phyloP scores from a whole-genome alignment of 129 eudicot genomes.

The Scalesia atractyloides region DNA sequence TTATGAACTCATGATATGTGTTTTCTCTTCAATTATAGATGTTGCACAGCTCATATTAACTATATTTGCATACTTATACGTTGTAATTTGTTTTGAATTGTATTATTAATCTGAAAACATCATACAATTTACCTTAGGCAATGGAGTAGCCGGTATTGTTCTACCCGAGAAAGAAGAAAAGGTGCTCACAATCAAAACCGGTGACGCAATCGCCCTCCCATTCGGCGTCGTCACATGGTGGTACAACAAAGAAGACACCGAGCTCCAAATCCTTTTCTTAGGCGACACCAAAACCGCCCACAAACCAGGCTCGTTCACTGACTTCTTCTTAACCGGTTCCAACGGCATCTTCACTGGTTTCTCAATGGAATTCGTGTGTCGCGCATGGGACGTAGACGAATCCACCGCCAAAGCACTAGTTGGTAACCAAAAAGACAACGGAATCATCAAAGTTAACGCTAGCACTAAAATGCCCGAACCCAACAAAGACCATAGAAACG shows the following conservation, averaged over 20 bases:
- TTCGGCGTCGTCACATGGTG: slow-evolving; percentile 88
- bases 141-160: slow-evolving; percentile 80
- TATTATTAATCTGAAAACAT: not conserved
- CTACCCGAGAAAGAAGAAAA: slow-evolving; percentile 92
- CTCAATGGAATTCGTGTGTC: slow-evolving; percentile 69
- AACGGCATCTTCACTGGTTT: slow-evolving; percentile 92
- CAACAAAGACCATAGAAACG: slow-evolving; percentile 47
- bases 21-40: slow-evolving; percentile 7
- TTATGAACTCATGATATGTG: not conserved
- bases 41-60: not conserved
- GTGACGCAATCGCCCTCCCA: slow-evolving; percentile 84
- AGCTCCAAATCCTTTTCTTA: slow-evolving; percentile 66
- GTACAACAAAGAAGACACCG: slow-evolving; percentile 85
- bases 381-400: slow-evolving; percentile 84
- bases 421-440: slow-evolving; percentile 50
- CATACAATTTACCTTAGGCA: slow-evolving; percentile 35
- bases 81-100: not conserved
- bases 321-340: slow-evolving; percentile 71
- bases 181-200: slow-evolving; percentile 67
- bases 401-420: slow-evolving; percentile 62
- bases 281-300: slow-evolving; percentile 81
- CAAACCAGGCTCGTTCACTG: slow-evolving; percentile 73
- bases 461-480: slow-evolving; percentile 71
- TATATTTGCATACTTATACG: not conserved
- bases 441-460: slow-evolving; percentile 65